Evolutionary conservation across 768 basidiomycete genomes (phyloP), one percentile per base, ranked within the genome.

Genomic region (Clitopilus hobsonii): DNA sequence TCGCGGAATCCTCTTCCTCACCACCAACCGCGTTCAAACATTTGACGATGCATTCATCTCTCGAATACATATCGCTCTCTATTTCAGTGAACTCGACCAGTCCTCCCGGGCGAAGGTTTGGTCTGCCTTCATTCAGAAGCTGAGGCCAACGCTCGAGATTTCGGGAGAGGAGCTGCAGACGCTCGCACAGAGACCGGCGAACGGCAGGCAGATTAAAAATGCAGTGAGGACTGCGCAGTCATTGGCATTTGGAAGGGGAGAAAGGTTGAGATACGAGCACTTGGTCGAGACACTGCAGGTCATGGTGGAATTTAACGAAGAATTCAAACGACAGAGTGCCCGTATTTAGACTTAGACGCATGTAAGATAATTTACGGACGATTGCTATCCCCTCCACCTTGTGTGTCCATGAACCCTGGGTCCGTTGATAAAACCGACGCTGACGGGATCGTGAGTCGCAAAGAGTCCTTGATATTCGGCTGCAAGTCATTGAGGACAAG

Each of bases 31-130:
- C 22, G 78, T 82, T 48, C 77, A 80, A 55, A 73, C 80, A 1
- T 84, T 86, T 66, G 85, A 86, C 62, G 82, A 83, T 57, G 85
- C 85, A 7, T 87, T 85, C 77, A 75, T 85, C 52, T 83, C 82
- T 14, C 81, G 84, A 53, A 82, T 84, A 60, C 84, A 83, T 63
- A 81, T 86, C 57, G 82, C 85, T 0, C 71, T 88, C 3, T 82
- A 84, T 66, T 87, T 85, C 73, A 69, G 74, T 55, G 79, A 84
- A 55, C 80, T 88, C 50, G 71, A 74, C 36, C 65, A 72, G 10
- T 70, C 74, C n/a, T 82, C 83, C 10, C 78, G 80, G 58, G 69
- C 70, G n/a, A 75, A 82, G 64, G 81, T 88, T 49, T 87, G 85
- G 85, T 63, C 71, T 2, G 83, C 83, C 0, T 86, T 86, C 69